Base-by-base conservation (phyloP, 345 rosid genomes). In the Citrus hindsii region DNA sequence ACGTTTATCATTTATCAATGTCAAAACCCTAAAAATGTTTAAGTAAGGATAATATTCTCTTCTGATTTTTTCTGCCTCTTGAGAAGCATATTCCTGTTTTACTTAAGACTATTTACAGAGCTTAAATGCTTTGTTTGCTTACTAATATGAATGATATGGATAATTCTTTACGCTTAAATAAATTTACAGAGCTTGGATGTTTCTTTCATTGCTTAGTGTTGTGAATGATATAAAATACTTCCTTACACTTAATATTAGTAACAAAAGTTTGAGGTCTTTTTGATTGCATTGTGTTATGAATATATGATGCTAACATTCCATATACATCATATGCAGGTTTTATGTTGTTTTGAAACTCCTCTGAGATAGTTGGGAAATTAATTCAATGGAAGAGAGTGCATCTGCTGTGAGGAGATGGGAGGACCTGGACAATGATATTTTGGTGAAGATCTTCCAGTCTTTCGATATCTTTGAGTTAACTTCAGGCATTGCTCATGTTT, bases 401-500 rank as follows among this genome's bases (percentile, higher is more conserved):
- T 8, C 67, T 42, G 74, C 72, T 21, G 58, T 53, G 38, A 86
- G 90, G 85, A 90, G 90, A 86, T 93, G 98, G 98, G 98, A 93
- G 85, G 93, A 95, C 75, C 33, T 93, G 83, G 90, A 92, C 77
- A 86, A 76, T 32, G 97, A 95, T 82, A 81, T 86, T 1, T 86
- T 95, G 86, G 94, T 91, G 77, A 86, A 79, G 81, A 91, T 93
- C 48, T 90, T 93, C 76, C 87, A 82, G 86, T 85, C 84, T 27
- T 88, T 92, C 8, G 82, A 86, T 68, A 85, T 93, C 77, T 83
- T 80, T 38, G 83, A 92, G 82, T 77, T 91, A 22, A 90, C 86
- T 69, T 86, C 92, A 7, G 92, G 97, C 56, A 77, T 94, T 74
- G 95, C 91, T 83, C 92, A 79, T 70, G 97, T 95, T 67, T 92